Percentiles rank a stretch among this genome's conserved stretches.
Conservation (phyloP, 768 basidiomycete species). For the Albatrellus ellisii region DNA sequence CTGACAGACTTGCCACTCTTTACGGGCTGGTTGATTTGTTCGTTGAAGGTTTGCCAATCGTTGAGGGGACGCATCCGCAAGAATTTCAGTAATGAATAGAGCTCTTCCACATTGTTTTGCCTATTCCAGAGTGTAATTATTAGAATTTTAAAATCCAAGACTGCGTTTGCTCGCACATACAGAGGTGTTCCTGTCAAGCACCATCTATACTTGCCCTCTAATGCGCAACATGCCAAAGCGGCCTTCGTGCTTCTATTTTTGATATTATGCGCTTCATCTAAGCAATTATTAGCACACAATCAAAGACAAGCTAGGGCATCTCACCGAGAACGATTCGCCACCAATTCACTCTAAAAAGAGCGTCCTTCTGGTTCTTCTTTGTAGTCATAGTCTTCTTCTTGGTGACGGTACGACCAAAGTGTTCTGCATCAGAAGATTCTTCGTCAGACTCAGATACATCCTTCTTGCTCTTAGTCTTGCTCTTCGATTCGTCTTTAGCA, state of each 20-base stretch:
- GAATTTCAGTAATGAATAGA: conserved; percentile 85
- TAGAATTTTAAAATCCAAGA: neutral
- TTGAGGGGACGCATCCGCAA: conserved; percentile 72
- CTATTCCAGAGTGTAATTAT: neutral
- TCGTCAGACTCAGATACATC: conserved; percentile 17
- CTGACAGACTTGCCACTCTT: conserved; percentile 48
- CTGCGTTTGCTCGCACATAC: conserved; percentile 20
- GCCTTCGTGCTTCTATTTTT: conserved; percentile 76
- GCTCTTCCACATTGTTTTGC: conserved; percentile 64
- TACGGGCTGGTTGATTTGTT: conserved; percentile 67
- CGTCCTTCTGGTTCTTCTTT: conserved; percentile 37
- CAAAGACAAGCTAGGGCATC: neutral
- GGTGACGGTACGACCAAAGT: conserved; percentile 32
- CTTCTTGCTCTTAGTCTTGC: conserved; percentile 23
- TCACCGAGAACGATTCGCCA: conserved; percentile 76
- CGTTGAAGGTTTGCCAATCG: conserved; percentile 69
- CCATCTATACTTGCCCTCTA: conserved; percentile 78
- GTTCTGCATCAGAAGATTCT: conserved; percentile 29
- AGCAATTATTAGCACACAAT: neutral
- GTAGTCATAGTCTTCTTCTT: conserved; percentile 29
- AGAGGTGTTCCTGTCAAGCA: conserved; percentile 78
- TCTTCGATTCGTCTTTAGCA: conserved; percentile 42
- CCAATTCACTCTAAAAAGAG: conserved; percentile 72
- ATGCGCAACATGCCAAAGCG: conserved; percentile 63
- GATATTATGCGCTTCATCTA: conserved; percentile 92